Evolutionary conservation across 495 filamentous ascomycete species (phyloP), one percentile per base, ranked within the genome.

Genomic region (Cenococcum geophilum): DNA sequence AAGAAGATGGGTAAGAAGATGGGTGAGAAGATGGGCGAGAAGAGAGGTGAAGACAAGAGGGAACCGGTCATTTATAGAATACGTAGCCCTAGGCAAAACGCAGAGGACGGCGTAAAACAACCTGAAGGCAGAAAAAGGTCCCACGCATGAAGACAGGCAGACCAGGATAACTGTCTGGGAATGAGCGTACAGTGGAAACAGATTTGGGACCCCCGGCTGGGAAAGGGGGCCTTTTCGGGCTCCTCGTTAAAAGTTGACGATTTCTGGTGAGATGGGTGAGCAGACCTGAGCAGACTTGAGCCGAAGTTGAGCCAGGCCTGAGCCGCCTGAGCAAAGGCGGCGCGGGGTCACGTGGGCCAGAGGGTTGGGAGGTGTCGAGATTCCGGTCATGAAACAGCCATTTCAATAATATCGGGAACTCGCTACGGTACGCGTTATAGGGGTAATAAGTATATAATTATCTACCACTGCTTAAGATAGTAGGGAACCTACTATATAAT

Each of bases 161-260:
- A 45, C 40, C 3, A 10, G 40, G 40, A 45, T 45, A 45, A 45
- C 40, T 45, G 40, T 45, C 40, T 45, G 40, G 40, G 40, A 45
- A 45, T 45, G 12, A 45, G 40, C 18, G 40, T 45, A 10, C 40
- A 45, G 40, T 45, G 40, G 40, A 10, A 45, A 45, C 40, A 45
- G 40, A 45, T 45, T 45, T 45, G 40, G 40, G 40, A 45, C 11
- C 40, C 40, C 40, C 11, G 40, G 40, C 40, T 45, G 40, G 40
- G 40, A 45, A 45, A 45, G 40, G 40, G 40, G 18, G 40, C 40
- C 40, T 45, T 45, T 45, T 45, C 40, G 40, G 40, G 40, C 40
- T 10, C 40, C 40, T 45, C 40, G 40, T 45, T 45, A 45, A 45
- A 45, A 45, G 40, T 45, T 45, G 40, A 45, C 40, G 40, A 45